Conservation (phyloP, 768 basidiomycete species). For the Pleurotus ostreatus region DNA sequence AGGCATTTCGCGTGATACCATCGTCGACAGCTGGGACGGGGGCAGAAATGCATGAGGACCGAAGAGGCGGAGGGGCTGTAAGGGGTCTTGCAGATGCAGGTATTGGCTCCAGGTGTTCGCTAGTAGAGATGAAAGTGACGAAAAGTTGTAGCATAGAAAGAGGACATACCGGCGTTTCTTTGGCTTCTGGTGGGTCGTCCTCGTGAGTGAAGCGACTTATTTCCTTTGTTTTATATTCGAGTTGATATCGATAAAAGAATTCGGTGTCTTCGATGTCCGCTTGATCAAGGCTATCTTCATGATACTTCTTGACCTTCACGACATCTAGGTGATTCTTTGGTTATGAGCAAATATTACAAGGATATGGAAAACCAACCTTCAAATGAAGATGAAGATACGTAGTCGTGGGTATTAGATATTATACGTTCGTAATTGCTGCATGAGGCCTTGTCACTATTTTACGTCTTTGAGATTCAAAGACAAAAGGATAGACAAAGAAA, state of each 20-base stretch:
- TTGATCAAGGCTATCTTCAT: conserved; percentile 36
- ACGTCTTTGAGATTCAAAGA: not conserved
- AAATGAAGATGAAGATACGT: conserved; percentile 40
- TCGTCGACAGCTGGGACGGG: conserved; percentile 41
- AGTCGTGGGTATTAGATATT: conserved; percentile 44
- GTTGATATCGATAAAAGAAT: conserved; percentile 47
- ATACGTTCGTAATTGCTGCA: conserved; percentile 49
- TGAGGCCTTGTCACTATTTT: conserved; percentile 28
- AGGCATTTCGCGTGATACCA: conserved; percentile 51
- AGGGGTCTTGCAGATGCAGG: conserved; percentile 43
- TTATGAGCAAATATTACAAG: not conserved
- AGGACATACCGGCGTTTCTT: not conserved
- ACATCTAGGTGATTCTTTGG: conserved; percentile 23
- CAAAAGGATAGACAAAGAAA: not conserved
- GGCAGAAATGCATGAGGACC: conserved; percentile 52
- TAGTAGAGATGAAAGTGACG: conserved; percentile 15
- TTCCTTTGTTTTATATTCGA: conserved; percentile 23
- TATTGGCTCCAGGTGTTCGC: conserved; percentile 34
- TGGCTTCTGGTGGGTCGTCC: not conserved
- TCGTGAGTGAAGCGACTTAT: not conserved
- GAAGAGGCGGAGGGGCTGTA: conserved; percentile 39
- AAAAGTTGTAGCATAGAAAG: not conserved
- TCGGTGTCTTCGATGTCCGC: conserved; percentile 30
- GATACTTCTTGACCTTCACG: conserved; percentile 27
- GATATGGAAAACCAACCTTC: conserved; percentile 30